Conservation (phyloP, 345 rosid species). For the Acer campestre region DNA sequence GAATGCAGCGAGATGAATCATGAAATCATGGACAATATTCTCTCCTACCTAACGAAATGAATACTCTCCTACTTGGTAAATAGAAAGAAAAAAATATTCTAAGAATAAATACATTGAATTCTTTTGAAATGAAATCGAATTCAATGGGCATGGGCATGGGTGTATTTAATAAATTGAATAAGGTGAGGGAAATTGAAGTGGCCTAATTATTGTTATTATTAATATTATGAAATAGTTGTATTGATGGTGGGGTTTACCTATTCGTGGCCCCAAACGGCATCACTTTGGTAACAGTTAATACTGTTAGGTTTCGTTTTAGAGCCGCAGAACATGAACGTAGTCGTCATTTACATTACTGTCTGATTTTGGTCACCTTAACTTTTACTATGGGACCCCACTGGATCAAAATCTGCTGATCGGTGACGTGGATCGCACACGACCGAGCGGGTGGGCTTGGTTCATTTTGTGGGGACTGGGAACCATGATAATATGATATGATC, state of each 20-base stretch:
- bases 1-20: no score
- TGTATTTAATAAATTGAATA: background rate
- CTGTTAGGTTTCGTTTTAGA: background rate
- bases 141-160: background rate
- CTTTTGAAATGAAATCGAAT: background rate
- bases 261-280: background rate
- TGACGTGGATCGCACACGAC: slow-evolving; percentile 1
- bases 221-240: no score
- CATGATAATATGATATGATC: background rate
- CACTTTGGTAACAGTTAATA: background rate
- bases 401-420: background rate
- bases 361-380: background rate
- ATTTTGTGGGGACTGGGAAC: background rate
- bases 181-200: no score
- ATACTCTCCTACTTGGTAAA: background rate
- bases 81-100: background rate
- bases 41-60: no score
- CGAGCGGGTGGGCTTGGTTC: background rate
- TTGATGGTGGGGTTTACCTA: background rate
- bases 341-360: background rate
- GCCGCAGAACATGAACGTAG: background rate
- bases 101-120: background rate
- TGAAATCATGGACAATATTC: no score
- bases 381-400: background rate
- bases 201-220: no score